Evolutionary conservation across 2,329 filamentous ascomycete species (phyloP).

Genomic region (Colletotrichum incanum): DNA sequence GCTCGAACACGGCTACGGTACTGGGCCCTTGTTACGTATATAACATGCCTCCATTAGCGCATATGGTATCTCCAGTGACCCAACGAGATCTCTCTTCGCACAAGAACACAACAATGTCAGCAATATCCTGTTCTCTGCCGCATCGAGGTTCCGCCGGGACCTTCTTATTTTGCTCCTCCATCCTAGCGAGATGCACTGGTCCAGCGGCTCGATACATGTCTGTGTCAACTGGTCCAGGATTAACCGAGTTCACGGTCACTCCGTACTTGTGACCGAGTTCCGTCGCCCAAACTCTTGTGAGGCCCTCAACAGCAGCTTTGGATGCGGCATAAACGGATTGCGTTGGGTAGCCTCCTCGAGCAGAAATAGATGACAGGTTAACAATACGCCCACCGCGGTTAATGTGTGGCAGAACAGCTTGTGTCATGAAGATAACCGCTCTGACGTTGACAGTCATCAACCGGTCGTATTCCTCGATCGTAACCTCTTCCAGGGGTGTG

Average conservation of each 20-base stretch:
- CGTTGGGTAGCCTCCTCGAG: slow-evolving; percentile 49
- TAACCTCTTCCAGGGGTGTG: slow-evolving; percentile 24
- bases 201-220: slow-evolving; percentile 38
- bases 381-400: slow-evolving; percentile 52
- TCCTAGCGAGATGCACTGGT: slow-evolving; percentile 22
- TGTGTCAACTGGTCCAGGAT: slow-evolving; percentile 51
- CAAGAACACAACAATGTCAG: slow-evolving; percentile 33
- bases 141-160: slow-evolving; percentile 34
- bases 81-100: slow-evolving; percentile 33
- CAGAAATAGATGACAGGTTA: slow-evolving; percentile 53
- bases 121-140: slow-evolving; percentile 26
- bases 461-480: slow-evolving; percentile 27
- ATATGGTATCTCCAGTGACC: slow-evolving; percentile 35
- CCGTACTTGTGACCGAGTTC: slow-evolving; percentile 51
- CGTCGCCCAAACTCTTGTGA: slow-evolving; percentile 51
- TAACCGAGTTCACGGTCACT: slow-evolving; percentile 52
- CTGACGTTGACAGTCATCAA: slow-evolving; percentile 29
- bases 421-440: slow-evolving; percentile 51
- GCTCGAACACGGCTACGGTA: too few relatives aligned
- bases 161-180: slow-evolving; percentile 31
- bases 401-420: slow-evolving; percentile 51
- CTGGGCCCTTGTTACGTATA: slow-evolving; percentile 5
- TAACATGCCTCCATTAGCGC: slow-evolving; percentile 34
- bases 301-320: slow-evolving; percentile 53
- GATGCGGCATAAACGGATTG: slow-evolving; percentile 54